A percentile compares a stretch with the other conserved stretches of the same genome.
Evolutionary conservation across 1,284 basidiomycete species (phyloP).

Genomic region (Leccinum pachyderme): DNA sequence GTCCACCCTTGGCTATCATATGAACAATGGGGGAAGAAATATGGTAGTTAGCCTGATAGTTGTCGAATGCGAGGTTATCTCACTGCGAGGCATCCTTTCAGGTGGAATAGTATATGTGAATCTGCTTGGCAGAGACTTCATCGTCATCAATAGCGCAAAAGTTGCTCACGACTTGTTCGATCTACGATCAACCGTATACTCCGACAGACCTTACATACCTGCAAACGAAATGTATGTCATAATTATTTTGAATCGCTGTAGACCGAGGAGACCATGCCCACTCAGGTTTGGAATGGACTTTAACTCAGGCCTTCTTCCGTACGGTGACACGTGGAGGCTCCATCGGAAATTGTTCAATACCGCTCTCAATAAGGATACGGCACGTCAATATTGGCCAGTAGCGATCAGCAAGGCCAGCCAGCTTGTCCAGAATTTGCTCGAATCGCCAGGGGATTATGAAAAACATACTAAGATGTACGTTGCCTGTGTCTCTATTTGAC

Average conservation of each 20-base stretch:
- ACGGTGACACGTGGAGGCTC: slow-evolving; percentile 25
- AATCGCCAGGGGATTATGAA: slow-evolving; percentile 16
- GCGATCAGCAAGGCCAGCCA: slow-evolving; percentile 21
- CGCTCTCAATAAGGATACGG: slow-evolving; percentile 15
- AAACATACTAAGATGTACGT: slow-evolving; percentile 25
- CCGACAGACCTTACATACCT: slow-evolving; percentile 34
- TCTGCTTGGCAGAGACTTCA: slow-evolving; percentile 35
- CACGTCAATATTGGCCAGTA: slow-evolving; percentile 12
- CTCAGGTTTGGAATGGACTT: slow-evolving; percentile 34
- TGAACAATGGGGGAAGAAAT: slow-evolving; percentile 26
- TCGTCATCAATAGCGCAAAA: slow-evolving; percentile 39
- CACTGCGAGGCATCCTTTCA: slow-evolving; percentile 6
- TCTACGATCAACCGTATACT: slow-evolving; percentile 40
- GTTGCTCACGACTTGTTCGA: slow-evolving; percentile 41
- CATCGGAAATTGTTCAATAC: slow-evolving; percentile 26
- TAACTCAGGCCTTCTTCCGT: slow-evolving; percentile 25
- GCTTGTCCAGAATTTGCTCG: slow-evolving; percentile 23
- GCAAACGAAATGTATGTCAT: slow-evolving; percentile 19
- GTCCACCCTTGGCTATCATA: slow-evolving; percentile 31
- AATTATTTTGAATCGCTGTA: background rate
- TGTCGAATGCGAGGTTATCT: background rate
- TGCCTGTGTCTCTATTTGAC: background rate
- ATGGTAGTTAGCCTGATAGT: slow-evolving; percentile 19
- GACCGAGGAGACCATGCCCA: background rate
- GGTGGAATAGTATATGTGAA: slow-evolving; percentile 37